Conservation (phyloP, 2,329 filamentous ascomycete genomes). For the Macrophomina phaseolina region DNA sequence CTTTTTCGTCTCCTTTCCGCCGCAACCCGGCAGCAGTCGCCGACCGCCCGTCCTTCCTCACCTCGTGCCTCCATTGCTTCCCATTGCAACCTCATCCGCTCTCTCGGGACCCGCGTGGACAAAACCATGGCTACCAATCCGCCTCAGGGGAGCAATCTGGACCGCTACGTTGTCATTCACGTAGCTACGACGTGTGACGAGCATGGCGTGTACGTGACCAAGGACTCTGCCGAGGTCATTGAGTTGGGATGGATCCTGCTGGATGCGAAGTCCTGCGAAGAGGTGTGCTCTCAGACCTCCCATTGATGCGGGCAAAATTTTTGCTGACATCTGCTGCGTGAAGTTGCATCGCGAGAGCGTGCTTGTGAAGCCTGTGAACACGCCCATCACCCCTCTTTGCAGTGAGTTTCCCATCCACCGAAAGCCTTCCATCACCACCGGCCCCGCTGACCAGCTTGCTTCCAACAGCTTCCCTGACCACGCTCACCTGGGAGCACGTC, state of each 20-base stretch:
- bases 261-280: constrained; percentile 87
- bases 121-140: constrained; percentile 36
- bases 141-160: constrained; percentile 61
- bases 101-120: constrained; percentile 12
- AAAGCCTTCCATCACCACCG: constrained; percentile 7
- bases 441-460: constrained; percentile 37
- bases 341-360: constrained; percentile 95
- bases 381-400: constrained; percentile 96
- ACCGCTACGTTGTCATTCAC: constrained; percentile 97
- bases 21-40: constrained; percentile 24
- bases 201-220: constrained; percentile 98
- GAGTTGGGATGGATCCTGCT: constrained; percentile 98
- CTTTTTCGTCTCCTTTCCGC: constrained; percentile 28
- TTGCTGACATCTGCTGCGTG: constrained; percentile 40
- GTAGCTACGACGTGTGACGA: constrained; percentile 99
- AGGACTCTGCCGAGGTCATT: constrained; percentile 98
- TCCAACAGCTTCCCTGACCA: constrained; percentile 85
- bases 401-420: constrained; percentile 68
- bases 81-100: constrained; percentile 21
- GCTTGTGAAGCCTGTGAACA: constrained; percentile 97
- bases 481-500: constrained; percentile 98
- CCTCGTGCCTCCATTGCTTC: constrained; percentile 19
- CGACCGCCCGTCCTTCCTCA: constrained; percentile 25
- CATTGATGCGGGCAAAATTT: constrained; percentile 31
- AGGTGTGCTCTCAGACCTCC: constrained; percentile 62